A percentile compares a stretch with the other conserved stretches of the same genome.
phyloP scores from a whole-genome alignment of 768 basidiomycete species.

The Tricholoma sp. region DNA sequence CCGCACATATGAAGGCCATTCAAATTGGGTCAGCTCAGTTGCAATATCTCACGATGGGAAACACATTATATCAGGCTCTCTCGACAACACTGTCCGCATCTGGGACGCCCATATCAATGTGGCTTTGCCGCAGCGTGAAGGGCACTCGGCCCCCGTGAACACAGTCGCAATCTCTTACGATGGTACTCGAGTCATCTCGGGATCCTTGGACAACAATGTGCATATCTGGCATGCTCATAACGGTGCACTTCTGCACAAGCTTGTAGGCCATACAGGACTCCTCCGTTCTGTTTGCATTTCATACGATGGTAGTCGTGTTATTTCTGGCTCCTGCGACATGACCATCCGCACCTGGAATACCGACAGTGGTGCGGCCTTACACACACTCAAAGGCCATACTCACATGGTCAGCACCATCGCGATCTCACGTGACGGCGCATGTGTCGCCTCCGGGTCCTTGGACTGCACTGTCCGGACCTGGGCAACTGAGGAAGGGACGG shows the following conservation, averaged over 20 bases:
- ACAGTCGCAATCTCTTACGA: neutral
- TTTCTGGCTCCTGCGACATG: neutral
- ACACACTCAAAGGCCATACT: no score
- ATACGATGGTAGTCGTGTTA: neutral
- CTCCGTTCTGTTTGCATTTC: neutral
- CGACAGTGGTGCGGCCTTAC: neutral
- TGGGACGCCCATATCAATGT: neutral
- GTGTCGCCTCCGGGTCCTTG: neutral
- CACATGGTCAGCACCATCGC: neutral
- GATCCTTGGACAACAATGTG: neutral
- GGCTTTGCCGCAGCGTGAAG: neutral
- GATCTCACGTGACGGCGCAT: neutral
- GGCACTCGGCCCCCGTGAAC: neutral
- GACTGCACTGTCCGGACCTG: neutral
- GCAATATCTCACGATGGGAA: neutral
- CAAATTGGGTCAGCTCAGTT: neutral
- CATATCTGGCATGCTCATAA: neutral
- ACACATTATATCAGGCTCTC: neutral
- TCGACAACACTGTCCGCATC: neutral
- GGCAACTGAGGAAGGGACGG: neutral
- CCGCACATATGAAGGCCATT: neutral
- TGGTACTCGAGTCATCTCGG: neutral
- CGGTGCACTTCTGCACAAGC: neutral
- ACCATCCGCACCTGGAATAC: neutral
- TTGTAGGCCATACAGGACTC: neutral